Percentiles rank a stretch among this genome's conserved stretches.
Evolutionary conservation across 108 stramenopile genomes (phyloP).

Genomic region (Nitzschia sp.): DNA sequence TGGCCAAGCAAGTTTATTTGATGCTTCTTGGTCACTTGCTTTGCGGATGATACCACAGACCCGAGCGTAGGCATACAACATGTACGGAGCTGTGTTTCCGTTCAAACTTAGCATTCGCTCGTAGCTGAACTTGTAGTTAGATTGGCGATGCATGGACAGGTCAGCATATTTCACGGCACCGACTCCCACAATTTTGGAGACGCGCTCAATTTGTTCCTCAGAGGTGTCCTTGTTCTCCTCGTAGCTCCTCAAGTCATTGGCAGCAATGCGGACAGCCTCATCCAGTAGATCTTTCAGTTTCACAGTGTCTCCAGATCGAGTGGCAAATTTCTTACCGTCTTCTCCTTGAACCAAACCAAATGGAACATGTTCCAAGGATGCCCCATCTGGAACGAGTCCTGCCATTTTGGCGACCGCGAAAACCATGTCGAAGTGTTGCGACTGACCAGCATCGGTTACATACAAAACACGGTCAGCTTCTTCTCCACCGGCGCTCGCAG

Average conservation of each 20-base stretch:
- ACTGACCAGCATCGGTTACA: conserved; percentile 96
- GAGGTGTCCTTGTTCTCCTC: conserved; percentile 35
- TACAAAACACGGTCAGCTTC: conserved; percentile 86
- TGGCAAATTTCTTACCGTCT: conserved; percentile 98
- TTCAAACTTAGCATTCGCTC: conserved; percentile 96
- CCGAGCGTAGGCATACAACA: conserved; percentile 97
- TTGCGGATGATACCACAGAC: conserved; percentile 94
- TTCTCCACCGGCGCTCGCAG: conserved; percentile 63
- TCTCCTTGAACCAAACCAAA: conserved; percentile 99
- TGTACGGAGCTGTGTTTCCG: conserved; percentile 99
- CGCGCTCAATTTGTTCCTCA: conserved; percentile 55
- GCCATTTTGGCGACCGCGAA: conserved; percentile 89
- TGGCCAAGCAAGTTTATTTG: conserved; percentile 58
- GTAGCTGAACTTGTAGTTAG: conserved; percentile 98
- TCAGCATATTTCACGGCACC: conserved; percentile 99
- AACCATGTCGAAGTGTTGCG: conserved; percentile 92
- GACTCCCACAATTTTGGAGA: conserved; percentile 89
- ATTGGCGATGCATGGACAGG: conserved; percentile 93
- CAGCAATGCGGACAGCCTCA: conserved; percentile 89
- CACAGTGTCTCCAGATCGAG: conserved; percentile 96
- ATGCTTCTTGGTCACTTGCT: conserved; percentile 71
- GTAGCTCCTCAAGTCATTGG: conserved; percentile 72
- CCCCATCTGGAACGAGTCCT: conserved; percentile 62
- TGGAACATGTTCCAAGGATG: conserved; percentile 91
- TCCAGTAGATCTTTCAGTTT: conserved; percentile 96